These are phyloP conservation scores for Casuarina glauca DNA, from an alignment of 306 rosid species.

Conservation along the genomic window DNA sequence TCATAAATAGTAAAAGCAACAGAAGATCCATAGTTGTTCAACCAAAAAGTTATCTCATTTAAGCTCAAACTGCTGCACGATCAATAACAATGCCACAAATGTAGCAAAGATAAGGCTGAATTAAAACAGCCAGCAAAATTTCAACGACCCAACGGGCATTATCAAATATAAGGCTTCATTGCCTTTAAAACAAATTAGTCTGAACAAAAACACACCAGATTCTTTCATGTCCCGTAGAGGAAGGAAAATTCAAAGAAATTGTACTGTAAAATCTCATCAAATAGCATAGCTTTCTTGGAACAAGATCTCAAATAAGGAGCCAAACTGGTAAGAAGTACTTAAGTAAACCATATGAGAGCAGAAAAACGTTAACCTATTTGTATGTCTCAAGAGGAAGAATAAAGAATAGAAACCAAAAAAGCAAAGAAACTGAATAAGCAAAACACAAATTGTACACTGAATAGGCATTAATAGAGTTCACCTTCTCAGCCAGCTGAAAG, in stretches of 20 bases:
- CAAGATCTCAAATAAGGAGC: neutral
- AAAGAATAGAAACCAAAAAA: conserved; percentile 6
- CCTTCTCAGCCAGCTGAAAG: conserved; percentile 78
- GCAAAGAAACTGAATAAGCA: neutral
- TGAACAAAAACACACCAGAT: too few species aligned
- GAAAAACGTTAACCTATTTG: neutral
- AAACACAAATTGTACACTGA: conserved; percentile 3
- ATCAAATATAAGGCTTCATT: neutral
- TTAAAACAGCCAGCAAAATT: neutral
- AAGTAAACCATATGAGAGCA: neutral
- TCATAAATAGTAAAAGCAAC: neutral
- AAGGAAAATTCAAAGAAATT: neutral
- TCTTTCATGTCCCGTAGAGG: neutral
- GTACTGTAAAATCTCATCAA: neutral
- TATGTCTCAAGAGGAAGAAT: neutral
- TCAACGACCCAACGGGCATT: neutral
- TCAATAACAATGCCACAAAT: neutral
- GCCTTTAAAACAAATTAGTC: neutral
- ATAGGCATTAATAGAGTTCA: conserved; percentile 29
- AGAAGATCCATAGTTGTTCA: neutral
- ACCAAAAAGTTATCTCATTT: neutral
- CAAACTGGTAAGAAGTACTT: neutral
- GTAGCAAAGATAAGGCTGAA: neutral
- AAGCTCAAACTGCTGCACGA: neutral
- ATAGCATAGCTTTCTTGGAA: neutral